Evolutionary conservation across 176 grass and related monocot species (phyloP), one percentile per base, ranked within the genome.

Genomic region (Paspalum vaginatum): DNA sequence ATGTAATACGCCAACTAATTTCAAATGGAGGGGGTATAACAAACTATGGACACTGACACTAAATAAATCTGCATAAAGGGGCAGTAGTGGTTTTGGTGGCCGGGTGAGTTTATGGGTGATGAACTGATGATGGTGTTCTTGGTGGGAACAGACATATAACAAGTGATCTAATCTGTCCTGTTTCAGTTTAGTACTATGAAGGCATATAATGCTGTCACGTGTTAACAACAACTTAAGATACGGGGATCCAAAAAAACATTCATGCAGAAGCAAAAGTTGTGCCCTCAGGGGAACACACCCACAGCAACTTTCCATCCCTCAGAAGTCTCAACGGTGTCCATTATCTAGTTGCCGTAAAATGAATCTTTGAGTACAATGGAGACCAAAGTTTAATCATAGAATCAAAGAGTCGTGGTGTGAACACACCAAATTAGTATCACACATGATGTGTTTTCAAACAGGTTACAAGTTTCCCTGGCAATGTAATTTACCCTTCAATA

Each of bases 121-220:
- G 20, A 65, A 44, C 17, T 66, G 12, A 18, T 72, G 25, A 65
- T 72, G 16, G 48, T 65, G 24, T 60, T 83, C 69, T 66, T 48
- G 14, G 22, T 79, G 52, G 7, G 38, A 80, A 68, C 21, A 44
- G 13, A 32, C 45, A 79, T 4, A 62, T 2, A 65, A 25, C 2
- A 88, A 24, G 5, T 59, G 10, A 80, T 13, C 39, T 6, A 21
- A 32, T 41, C 4, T 54, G 11, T 15, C 14, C 14, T 25, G 49
- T 61, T 60, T 61, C 15, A 37, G 21, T 85, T 32, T 61, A 61
- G 37, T 37, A 74, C 49, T 15, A 47, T 32, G 21, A 57, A 46
- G 27, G 21, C 3, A 58, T 25, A 10, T 73, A 60, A 50, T 79
- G 75, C 12, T 39, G 26, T 72, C n/a, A 51, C 53, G 2, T 49